These are phyloP conservation scores for Exophiala spinifera DNA, from an alignment of 2,329 filamentous ascomycete genomes.

Conservation along the genomic window DNA sequence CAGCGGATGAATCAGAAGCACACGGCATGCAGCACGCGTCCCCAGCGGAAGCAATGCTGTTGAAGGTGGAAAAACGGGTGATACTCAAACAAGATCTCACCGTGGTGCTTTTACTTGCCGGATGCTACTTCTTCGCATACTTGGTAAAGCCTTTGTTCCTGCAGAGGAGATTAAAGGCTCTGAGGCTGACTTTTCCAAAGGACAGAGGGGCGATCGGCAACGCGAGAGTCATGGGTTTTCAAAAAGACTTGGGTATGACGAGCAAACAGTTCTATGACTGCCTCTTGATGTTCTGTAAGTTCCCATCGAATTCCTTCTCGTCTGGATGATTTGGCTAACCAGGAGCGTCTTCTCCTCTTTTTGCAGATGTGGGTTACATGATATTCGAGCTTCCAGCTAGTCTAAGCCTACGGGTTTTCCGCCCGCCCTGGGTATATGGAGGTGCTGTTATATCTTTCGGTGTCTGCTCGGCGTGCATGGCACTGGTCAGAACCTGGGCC, in stretches of 20 bases:
- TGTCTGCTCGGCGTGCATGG: neutral
- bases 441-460: neutral
- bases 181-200: no score
- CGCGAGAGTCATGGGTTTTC: slow-evolving; percentile 13
- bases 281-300: slow-evolving; percentile 18
- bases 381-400: slow-evolving; percentile 7
- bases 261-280: slow-evolving; percentile 10
- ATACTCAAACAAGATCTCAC: slow-evolving; percentile 7
- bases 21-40: no score
- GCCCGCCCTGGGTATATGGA: neutral
- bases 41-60: no score
- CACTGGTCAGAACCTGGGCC: neutral
- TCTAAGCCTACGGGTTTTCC: neutral
- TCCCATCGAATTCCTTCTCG: no score
- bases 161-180: no score
- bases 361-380: slow-evolving; percentile 15
- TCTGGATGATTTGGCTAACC: no score
- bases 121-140: slow-evolving; percentile 1
- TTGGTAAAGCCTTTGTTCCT: no score
- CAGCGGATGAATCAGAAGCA: no score
- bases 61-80: slow-evolving; percentile 2
- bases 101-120: slow-evolving; percentile 7
- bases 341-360: no score
- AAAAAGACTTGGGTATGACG: slow-evolving; percentile 9
- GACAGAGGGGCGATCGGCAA: slow-evolving; percentile 15